These are phyloP conservation scores for Canariomyces notabilis DNA, from an alignment of 2,329 filamentous ascomycete genomes.

Conservation along the genomic window DNA sequence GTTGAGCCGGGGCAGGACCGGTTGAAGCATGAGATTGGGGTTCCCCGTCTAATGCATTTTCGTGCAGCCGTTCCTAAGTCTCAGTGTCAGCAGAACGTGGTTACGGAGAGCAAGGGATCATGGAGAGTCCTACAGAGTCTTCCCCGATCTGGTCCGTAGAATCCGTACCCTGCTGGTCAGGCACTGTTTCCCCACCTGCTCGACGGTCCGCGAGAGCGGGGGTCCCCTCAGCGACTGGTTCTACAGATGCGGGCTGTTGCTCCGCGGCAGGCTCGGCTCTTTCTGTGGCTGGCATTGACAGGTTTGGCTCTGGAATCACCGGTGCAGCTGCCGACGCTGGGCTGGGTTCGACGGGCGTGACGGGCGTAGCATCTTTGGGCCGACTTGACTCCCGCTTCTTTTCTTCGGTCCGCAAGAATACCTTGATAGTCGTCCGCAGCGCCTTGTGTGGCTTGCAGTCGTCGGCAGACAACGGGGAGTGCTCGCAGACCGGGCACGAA, in stretches of 20 bases:
- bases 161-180: slow-evolving; percentile 9
- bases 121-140: slow-evolving; percentile 12
- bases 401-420: slow-evolving; percentile 84
- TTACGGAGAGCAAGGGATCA: background rate
- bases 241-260: background rate
- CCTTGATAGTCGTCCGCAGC: slow-evolving; percentile 84
- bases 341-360: slow-evolving; percentile 39
- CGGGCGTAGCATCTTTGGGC: slow-evolving; percentile 41
- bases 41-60: slow-evolving; percentile 6
- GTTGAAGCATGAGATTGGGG: slow-evolving; percentile 8
- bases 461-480: slow-evolving; percentile 78
- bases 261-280: slow-evolving; percentile 8
- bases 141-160: slow-evolving; percentile 6
- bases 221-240: background rate
- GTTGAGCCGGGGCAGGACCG: slow-evolving; percentile 10
- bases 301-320: slow-evolving; percentile 15
- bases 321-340: slow-evolving; percentile 31
- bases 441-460: slow-evolving; percentile 87
- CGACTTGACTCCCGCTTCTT: slow-evolving; percentile 74
- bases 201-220: slow-evolving; percentile 1
- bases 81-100: slow-evolving; percentile 7
- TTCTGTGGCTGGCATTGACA: slow-evolving; percentile 1
- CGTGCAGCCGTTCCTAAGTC: slow-evolving; percentile 10
- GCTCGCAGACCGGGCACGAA: slow-evolving; percentile 88
- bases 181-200: slow-evolving; percentile 5